Evolutionary conservation across 2,329 filamentous ascomycete genomes (phyloP).

Genomic region (Cladosporium oxysporum): DNA sequence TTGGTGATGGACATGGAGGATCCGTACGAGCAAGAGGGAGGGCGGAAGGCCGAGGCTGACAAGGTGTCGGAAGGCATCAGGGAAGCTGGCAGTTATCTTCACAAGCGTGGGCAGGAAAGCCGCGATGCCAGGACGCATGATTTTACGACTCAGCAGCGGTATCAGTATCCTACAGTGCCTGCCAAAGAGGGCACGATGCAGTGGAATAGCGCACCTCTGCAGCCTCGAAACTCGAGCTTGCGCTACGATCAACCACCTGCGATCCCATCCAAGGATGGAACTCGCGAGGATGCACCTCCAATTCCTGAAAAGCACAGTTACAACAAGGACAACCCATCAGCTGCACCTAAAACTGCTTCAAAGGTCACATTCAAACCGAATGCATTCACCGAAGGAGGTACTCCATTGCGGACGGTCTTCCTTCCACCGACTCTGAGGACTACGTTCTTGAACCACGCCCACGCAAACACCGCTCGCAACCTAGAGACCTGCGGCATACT

Average conservation of each 20-base stretch:
- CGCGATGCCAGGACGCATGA: conserved; percentile 16
- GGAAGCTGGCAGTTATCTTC: conserved; percentile 30
- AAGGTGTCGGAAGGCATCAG: conserved; percentile 27
- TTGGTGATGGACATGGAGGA: conserved; percentile 27
- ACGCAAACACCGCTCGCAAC: conserved; percentile 74
- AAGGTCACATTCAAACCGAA: conserved; percentile 71
- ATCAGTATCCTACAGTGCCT: conserved; percentile 50
- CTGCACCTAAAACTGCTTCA: conserved; percentile 3
- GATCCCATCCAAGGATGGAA: conserved; percentile 34
- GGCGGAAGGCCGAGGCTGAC: conserved; percentile 15
- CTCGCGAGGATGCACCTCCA: conserved; percentile 4
- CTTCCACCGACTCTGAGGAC: conserved; percentile 74
- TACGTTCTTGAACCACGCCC: conserved; percentile 72
- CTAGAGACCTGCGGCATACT: conserved; percentile 95
- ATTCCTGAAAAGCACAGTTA: conserved; percentile 13
- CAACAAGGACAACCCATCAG: not conserved
- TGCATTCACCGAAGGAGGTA: conserved; percentile 86
- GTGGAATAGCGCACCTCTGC: conserved; percentile 33
- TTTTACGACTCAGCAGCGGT: conserved; percentile 25
- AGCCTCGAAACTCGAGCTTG: conserved; percentile 20
- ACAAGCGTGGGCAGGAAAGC: conserved; percentile 21
- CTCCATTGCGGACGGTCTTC: conserved; percentile 83
- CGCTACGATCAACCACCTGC: conserved; percentile 24
- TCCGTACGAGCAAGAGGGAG: not conserved
- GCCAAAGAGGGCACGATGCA: conserved; percentile 40